Evolutionary conservation across 306 rosid genomes (phyloP).

Genomic region (Medicago ruthenica): DNA sequence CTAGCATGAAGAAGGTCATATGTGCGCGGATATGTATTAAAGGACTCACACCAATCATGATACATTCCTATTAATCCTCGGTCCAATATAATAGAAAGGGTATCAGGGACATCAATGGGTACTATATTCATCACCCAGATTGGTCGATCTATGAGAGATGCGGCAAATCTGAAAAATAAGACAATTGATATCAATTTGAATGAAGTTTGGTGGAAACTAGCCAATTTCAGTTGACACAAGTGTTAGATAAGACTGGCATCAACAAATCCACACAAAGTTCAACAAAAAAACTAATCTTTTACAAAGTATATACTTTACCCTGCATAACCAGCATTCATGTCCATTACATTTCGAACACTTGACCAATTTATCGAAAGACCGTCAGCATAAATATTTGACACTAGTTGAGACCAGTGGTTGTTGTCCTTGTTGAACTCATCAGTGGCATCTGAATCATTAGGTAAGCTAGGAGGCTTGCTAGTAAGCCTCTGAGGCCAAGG

Average conservation of each 20-base stretch:
- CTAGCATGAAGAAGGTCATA: constrained; percentile 88
- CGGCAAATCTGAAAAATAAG: constrained; percentile 75
- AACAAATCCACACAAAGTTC: neutral
- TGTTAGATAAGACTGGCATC: neutral
- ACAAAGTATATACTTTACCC: constrained; percentile 65
- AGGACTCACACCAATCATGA: constrained; percentile 97
- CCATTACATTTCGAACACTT: constrained; percentile 84
- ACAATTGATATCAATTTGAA: constrained; percentile 35
- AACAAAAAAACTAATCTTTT: neutral
- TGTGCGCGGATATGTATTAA: constrained; percentile 89
- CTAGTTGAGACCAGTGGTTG: constrained; percentile 69
- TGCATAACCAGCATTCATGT: constrained; percentile 96
- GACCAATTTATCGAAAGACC: constrained; percentile 71
- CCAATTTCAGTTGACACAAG: neutral
- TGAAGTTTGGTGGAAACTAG: constrained; percentile 9
- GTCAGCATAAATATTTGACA: constrained; percentile 63
- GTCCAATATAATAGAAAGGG: constrained; percentile 71
- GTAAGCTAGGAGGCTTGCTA: constrained; percentile 70
- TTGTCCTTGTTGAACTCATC: constrained; percentile 67
- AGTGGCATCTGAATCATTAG: constrained; percentile 49
- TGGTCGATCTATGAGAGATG: constrained; percentile 79
- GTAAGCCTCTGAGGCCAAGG: constrained; percentile 91
- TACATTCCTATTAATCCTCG: constrained; percentile 89
- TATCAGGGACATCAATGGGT: constrained; percentile 72
- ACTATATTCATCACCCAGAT: constrained; percentile 93